Conservation (phyloP, 1,139 yeast species). For the Arxiozyma telluris region DNA sequence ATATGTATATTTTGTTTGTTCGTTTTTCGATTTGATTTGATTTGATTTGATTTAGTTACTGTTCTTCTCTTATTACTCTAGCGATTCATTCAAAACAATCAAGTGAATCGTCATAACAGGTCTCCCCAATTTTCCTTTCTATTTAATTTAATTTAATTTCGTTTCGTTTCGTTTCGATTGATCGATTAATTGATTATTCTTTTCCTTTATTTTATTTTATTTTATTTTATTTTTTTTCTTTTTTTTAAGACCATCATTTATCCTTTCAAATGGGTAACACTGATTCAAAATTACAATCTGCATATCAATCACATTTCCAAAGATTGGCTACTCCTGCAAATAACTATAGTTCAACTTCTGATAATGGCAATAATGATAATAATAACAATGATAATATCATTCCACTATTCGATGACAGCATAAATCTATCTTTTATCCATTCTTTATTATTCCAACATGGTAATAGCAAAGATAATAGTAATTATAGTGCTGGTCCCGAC, state of each 20-base stretch:
- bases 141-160: no score
- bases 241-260: neutral
- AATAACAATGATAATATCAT: neutral
- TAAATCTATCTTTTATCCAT: neutral
- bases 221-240: no score
- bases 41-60: no score
- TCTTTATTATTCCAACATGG: neutral
- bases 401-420: conserved; percentile 13
- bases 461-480: neutral
- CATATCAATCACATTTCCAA: conserved; percentile 46
- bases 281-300: conserved; percentile 50
- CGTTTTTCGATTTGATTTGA: no score
- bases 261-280: conserved; percentile 51
- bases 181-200: no score
- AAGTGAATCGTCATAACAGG: no score
- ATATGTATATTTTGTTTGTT: no score
- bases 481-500: conserved; percentile 28
- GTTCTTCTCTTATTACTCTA: no score
- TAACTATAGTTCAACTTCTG: conserved; percentile 21
- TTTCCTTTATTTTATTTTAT: no score
- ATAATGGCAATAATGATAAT: neutral
- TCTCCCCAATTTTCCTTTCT: no score
- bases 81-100: no score
- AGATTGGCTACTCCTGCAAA: neutral
- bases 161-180: no score